Evolutionary conservation across 257 asterid species (phyloP), one percentile per base, ranked within the genome.

Genomic region (Capsicum chinense): DNA sequence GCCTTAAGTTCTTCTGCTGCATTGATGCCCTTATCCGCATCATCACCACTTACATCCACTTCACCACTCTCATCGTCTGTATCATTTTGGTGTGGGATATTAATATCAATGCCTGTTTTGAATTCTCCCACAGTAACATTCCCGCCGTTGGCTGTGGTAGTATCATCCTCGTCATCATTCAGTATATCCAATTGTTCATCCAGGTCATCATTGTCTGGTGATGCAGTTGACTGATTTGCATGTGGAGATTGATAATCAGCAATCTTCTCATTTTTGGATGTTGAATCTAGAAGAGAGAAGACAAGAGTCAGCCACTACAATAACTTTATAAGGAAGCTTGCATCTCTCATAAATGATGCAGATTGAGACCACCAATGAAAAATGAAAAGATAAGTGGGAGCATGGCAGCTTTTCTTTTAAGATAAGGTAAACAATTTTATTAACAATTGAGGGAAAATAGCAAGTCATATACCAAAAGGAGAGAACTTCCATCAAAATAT

Each of bases 1-100:
- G 95, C 97, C 90, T 94, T 87, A 80, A 97, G 97, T 16, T 91
- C 98, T 91, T 97, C 98, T 8, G 98, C 99, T 78, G 99, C 99
- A 87, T 89, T 95, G 8, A 85, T 92, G n/a, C 95, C 95, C 83
- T 92, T 90, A 54, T 88, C 93, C 3, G 87, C 95, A 83, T 92
- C 97, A 64, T 91, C 98, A 63, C 93, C 98, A 63, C 97, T 95
- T 2, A 84, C 93, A 88, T 91, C 98, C 35, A 96, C 96, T 83
- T 95, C 95, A 58, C 98, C 99, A 84, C 92, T 93, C 91, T 97
- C 99, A 74, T 95, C 98, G 56, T 97, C 98, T 3, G 91, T 87
- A 69, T 97, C 93, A 13, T 85, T 87, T 44, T 90, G 97, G 52
- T 92, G 97, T 2, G 98, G 98, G 57, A 87, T 84, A 86, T 97